Evolutionary conservation across 1,139 yeast species (phyloP), one percentile per base, ranked within the genome.

Genomic region (Scheffersomyces insectosa): DNA sequence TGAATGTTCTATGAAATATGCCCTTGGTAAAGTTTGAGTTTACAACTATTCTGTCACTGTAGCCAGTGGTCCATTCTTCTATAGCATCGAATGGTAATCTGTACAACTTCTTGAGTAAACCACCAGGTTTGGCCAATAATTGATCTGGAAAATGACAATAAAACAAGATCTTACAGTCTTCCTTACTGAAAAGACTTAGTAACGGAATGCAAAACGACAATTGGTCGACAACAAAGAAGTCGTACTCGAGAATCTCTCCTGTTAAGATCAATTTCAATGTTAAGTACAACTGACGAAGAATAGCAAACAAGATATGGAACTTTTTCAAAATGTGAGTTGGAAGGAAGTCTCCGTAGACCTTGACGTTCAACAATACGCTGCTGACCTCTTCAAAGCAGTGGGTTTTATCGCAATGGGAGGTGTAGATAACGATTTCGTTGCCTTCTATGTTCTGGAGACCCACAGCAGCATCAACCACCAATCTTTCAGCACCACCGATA

Each of bases 131-230:
- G 0, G 97, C 83, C 40, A 93, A 67, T 38, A 86, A 70, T 59
- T 88, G 88, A 63, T 93, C 99, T 0, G 99, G 99, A 64, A 93
- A 93, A 66, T 93, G 99, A 56, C 99, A 91, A 63, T 93, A 93
- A 60, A 93, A 93, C 41, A 93, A 64, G 4, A 88, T 74, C 42
- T 75, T 70, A 33, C 66, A 45, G 4, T 78, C 60, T 42, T 72
- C 46, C 42, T 64, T 49, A 45, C 76, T 72, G 57, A 82, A 76
- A 23, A 75, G 44, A 42, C 82, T 80, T 30, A 93, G 54, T 23
- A 91, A 55, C 3, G 99, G 99, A 3, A 93, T 72, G 51, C 96
- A 84, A 49, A 89, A 83, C 2, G 97, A 83, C 43, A 93, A 74
- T 63, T 93, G 98, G 65, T 93, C 99, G 33, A 93, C 83, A 27